Evolutionary conservation across 257 asterid species (phyloP), one percentile per base, ranked within the genome.

Genomic region (Solanum tarapatanum): DNA sequence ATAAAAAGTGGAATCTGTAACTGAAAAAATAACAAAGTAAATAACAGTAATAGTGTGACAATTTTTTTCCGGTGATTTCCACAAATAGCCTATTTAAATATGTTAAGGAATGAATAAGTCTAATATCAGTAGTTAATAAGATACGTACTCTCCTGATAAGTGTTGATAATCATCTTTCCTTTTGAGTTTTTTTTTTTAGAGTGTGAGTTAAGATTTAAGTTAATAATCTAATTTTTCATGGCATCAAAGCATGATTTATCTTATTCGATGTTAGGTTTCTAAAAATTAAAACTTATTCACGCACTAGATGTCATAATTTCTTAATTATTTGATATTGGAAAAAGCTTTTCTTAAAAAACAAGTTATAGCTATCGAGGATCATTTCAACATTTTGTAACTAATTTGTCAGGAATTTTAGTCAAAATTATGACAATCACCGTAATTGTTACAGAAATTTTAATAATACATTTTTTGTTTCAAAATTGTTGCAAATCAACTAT

Each of bases 181-280:
- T 21, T 62, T 23, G 30, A 62, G 12, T 5, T 60, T 5, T 17
- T 14, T 17, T 14, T 48, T 48, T 48, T 1, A 43, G 1, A 23
- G 68, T 21, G 11, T 60, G 14, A 23, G 28, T 60, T 60, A 16
- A 51, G 8, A 51, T 1, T 51, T 51, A 21, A n/a, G 1, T 4
- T 8, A 23, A 23, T 51, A 0, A 23, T 1, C 0, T 55, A 55
- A 55, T 55, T 55, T 60, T 60, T 8, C 1, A 2, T 55, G 0
- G 3, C 1, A 60, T 23, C 1, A 23, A 21, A 60, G 28, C 1
- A 60, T 60, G 13, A 60, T 3, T 60, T 60, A 60, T 60, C 0
- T 23, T 23, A 21, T 2, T 4, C 0, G 6, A 23, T 60, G 12
- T 60, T 23, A 5, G 12, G 11, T 1, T 3, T 1, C 0, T 2